Evolutionary conservation across 179 eudicot species (phyloP).

Genomic region (Actinidia polygama): DNA sequence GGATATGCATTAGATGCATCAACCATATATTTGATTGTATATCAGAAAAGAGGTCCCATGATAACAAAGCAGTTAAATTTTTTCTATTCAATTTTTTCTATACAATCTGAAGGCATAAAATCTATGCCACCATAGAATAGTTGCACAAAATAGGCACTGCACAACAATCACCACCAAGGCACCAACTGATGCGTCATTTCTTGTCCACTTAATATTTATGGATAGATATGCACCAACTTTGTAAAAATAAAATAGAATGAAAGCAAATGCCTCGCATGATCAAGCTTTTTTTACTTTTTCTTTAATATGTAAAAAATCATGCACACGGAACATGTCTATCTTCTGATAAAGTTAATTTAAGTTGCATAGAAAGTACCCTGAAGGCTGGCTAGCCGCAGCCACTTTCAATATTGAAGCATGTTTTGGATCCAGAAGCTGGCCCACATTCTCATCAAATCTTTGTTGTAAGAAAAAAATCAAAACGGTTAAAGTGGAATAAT

Average conservation of each 20-base stretch:
- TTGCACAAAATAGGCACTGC: background rate
- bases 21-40: constrained; percentile 7
- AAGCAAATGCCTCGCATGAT: background rate
- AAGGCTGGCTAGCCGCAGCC: constrained; percentile 71
- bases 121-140: background rate
- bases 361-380: constrained; percentile 55
- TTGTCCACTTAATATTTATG: background rate
- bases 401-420: constrained; percentile 78
- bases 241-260: background rate
- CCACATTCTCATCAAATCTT: constrained; percentile 83
- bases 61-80: background rate
- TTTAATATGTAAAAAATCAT: background rate
- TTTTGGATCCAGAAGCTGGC: constrained; percentile 82
- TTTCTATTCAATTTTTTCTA: background rate
- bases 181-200: background rate
- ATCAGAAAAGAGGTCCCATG: constrained; percentile 6
- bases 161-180: background rate
- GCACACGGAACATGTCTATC: background rate
- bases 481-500: constrained; percentile 15
- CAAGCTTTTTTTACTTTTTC: background rate
- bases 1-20: constrained; percentile 7
- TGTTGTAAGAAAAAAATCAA: constrained; percentile 17
- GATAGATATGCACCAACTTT: background rate
- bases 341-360: background rate
- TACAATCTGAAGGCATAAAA: background rate